phyloP scores from a whole-genome alignment of 1,139 yeast species.

The Yamadazyma triangularis region DNA sequence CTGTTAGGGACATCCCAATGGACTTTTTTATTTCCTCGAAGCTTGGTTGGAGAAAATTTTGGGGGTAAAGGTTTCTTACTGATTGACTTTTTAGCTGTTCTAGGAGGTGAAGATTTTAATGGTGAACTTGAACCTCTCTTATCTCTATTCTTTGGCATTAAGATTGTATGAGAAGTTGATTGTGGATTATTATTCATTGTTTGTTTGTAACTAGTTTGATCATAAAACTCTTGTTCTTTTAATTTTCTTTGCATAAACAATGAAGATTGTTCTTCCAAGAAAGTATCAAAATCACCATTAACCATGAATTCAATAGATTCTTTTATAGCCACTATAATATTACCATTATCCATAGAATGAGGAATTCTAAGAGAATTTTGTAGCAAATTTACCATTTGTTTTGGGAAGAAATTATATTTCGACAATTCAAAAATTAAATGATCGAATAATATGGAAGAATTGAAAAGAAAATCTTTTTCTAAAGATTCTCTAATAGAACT shows the following conservation, averaged over 20 bases:
- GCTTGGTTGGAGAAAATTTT: slow-evolving; percentile 12
- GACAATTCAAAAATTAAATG: slow-evolving; percentile 28
- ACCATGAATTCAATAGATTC: slow-evolving; percentile 23
- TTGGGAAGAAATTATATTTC: slow-evolving; percentile 18
- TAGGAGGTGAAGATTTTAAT: slow-evolving; percentile 24
- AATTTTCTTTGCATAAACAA: slow-evolving; percentile 25
- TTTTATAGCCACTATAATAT: slow-evolving; percentile 10
- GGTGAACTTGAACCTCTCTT: slow-evolving; percentile 27
- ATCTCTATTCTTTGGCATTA: not conserved
- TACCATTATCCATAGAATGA: slow-evolving; percentile 1
- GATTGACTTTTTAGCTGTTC: slow-evolving; percentile 17
- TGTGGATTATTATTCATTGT: no score
- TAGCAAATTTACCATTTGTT: slow-evolving; percentile 11
- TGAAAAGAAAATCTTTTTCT: slow-evolving; percentile 51
- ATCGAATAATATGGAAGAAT: slow-evolving; percentile 49
- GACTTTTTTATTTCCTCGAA: slow-evolving; percentile 22
- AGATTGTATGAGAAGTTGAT: slow-evolving; percentile 4
- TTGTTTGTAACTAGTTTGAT: not conserved
- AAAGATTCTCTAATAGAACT: slow-evolving; percentile 40
- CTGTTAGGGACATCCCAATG: slow-evolving; percentile 33
- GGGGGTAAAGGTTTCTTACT: slow-evolving; percentile 8
- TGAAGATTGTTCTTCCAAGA: slow-evolving; percentile 27
- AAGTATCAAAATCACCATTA: slow-evolving; percentile 36
- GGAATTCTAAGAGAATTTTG: slow-evolving; percentile 4
- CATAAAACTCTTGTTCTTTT: slow-evolving; percentile 7